Evolutionary conservation across 1,284 basidiomycete genomes (phyloP).

Genomic region (Lentinus polychrous): DNA sequence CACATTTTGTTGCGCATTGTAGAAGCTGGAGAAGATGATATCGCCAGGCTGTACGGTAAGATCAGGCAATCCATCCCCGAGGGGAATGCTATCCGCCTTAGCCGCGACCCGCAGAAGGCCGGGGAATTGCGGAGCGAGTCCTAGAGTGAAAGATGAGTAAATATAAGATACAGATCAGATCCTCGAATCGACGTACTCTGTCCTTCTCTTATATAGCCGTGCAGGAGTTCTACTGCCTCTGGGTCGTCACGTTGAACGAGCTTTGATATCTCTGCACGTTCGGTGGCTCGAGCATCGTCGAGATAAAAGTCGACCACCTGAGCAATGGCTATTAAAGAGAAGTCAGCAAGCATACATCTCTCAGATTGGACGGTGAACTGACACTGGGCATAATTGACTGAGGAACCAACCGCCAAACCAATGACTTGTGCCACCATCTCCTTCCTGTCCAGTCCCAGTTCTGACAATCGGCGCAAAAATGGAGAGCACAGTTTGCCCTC

Average conservation of each 20-base stretch:
- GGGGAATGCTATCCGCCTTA: conserved; percentile 29
- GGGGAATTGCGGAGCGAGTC: conserved; percentile 29
- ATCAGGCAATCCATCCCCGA: conserved; percentile 31
- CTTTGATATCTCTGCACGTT: conserved; percentile 38
- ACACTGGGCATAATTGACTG: conserved; percentile 35
- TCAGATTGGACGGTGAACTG: conserved; percentile 26
- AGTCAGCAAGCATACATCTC: background rate
- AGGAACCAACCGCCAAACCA: conserved; percentile 39
- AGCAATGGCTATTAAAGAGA: conserved; percentile 40
- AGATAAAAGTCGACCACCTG: conserved; percentile 63
- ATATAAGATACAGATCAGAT: background rate
- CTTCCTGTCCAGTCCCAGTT: conserved; percentile 33
- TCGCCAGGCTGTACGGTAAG: conserved; percentile 37
- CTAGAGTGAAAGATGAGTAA: conserved; percentile 23
- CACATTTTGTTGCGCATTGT: conserved; percentile 39
- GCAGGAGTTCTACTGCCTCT: conserved; percentile 30
- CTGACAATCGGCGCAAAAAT: conserved; percentile 37
- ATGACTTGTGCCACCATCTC: conserved; percentile 40
- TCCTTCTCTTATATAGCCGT: conserved; percentile 48
- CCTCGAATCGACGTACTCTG: conserved; percentile 32
- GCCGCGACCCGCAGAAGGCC: conserved; percentile 38
- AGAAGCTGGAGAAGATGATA: conserved; percentile 38
- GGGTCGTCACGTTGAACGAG: conserved; percentile 30
- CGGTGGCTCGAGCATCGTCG: conserved; percentile 30
- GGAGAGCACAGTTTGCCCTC: conserved; percentile 31